A percentile compares a stretch with the other conserved stretches of the same genome.
Evolutionary conservation across 805 yeast species (phyloP).

Genomic region (Metschnikowia dekortorum): DNA sequence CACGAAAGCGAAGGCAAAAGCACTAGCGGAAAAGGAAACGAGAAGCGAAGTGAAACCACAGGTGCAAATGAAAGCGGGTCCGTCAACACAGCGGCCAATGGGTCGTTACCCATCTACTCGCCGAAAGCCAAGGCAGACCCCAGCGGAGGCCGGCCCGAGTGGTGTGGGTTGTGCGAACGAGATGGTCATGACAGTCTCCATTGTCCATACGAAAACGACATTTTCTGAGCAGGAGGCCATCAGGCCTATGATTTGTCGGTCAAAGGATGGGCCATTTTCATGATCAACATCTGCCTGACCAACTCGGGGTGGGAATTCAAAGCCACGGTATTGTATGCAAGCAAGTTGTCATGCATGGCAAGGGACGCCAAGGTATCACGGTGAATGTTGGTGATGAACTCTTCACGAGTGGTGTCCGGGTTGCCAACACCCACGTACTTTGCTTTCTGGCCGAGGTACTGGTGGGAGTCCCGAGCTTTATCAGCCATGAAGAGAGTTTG

Average conservation of each 20-base stretch:
- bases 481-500: constrained; percentile 46
- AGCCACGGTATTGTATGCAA: constrained; percentile 53
- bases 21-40: neutral
- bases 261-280: constrained; percentile 30
- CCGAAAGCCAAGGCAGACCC: constrained; percentile 55
- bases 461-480: constrained; percentile 55
- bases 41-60: neutral
- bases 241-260: neutral
- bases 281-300: constrained; percentile 29
- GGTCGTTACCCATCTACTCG: constrained; percentile 41
- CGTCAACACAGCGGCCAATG: neutral
- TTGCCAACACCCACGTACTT: constrained; percentile 75
- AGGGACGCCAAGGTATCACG: constrained; percentile 63
- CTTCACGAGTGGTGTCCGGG: constrained; percentile 62
- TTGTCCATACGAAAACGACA: constrained; percentile 78
- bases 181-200: constrained; percentile 84
- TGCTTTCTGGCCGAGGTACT: constrained; percentile 50
- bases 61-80: neutral
- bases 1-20: too few species aligned
- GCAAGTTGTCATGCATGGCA: constrained; percentile 52
- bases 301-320: constrained; percentile 37
- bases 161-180: constrained; percentile 94
- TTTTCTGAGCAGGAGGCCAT: constrained; percentile 26
- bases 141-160: constrained; percentile 65
- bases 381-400: constrained; percentile 64